These are phyloP conservation scores for Claviceps capensis DNA, from an alignment of 2,329 filamentous ascomycete genomes.

Conservation along the genomic window DNA sequence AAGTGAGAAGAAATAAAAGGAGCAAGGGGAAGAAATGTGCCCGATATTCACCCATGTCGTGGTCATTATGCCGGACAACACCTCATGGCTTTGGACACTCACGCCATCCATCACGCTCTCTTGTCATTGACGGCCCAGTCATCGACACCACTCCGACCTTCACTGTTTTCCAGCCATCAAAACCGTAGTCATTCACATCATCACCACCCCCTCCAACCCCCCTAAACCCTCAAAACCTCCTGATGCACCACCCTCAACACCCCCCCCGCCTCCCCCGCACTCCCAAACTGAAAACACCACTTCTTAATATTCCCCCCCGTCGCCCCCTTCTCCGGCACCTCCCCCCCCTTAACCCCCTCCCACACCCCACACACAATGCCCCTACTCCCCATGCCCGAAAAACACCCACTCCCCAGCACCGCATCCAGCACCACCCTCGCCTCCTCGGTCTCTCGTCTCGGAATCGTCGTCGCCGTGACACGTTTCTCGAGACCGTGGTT, in stretches of 20 bases:
- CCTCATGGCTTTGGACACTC: no score
- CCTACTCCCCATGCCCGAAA: constrained; percentile 68
- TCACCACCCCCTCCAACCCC: not conserved
- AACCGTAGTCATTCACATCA: no score
- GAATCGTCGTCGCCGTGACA: constrained; percentile 62
- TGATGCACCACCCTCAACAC: constrained; percentile 43
- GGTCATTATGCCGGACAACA: no score
- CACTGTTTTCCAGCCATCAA: no score
- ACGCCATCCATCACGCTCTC: no score
- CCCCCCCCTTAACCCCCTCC: constrained; percentile 57
- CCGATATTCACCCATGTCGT: no score
- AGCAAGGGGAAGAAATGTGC: no score
- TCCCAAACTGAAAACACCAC: constrained; percentile 50
- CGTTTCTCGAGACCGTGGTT: constrained; percentile 68
- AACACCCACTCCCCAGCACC: constrained; percentile 70
- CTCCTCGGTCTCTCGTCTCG: constrained; percentile 41
- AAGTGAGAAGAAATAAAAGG: not conserved
- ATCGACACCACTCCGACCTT: no score
- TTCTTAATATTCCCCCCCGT: constrained; percentile 43
- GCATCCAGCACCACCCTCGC: constrained; percentile 64
- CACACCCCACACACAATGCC: constrained; percentile 85
- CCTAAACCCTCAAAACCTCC: constrained; percentile 29
- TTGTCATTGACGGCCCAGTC: no score
- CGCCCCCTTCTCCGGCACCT: constrained; percentile 37
- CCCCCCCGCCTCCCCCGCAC: constrained; percentile 38